Evolutionary conservation across 768 basidiomycete species (phyloP).

Genomic region (Cyclocybe cylindracea): DNA sequence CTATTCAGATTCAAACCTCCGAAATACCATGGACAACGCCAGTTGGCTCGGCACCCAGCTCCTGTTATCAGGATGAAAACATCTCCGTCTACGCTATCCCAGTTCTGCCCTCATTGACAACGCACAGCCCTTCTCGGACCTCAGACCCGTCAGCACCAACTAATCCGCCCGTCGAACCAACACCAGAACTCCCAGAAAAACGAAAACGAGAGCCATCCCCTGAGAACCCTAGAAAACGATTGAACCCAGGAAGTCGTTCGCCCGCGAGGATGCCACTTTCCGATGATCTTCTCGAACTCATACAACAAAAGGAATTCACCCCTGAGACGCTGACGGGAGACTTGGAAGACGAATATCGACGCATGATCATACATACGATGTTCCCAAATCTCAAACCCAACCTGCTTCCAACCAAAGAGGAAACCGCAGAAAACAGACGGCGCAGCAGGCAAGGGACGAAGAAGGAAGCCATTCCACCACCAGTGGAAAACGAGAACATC

Average conservation of each 20-base stretch:
- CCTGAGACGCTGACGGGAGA: slow-evolving; percentile 41
- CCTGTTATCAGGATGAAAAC: slow-evolving; percentile 63
- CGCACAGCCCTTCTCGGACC: background rate
- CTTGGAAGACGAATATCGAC: slow-evolving; percentile 57
- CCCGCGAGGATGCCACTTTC: slow-evolving; percentile 2
- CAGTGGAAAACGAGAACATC: background rate
- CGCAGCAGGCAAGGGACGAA: slow-evolving; percentile 11
- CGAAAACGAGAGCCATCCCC: slow-evolving; percentile 46
- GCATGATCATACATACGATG: slow-evolving; percentile 55
- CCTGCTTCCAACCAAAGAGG: slow-evolving; percentile 3
- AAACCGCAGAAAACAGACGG: slow-evolving; percentile 6
- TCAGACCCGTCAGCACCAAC: background rate
- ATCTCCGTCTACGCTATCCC: slow-evolving; percentile 67
- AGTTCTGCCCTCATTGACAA: slow-evolving; percentile 23
- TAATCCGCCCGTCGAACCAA: background rate
- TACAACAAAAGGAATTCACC: slow-evolving; percentile 21
- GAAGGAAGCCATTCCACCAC: slow-evolving; percentile 10
- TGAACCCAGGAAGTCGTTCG: slow-evolving; percentile 9
- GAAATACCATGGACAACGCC: slow-evolving; percentile 38
- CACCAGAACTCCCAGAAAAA: slow-evolving; percentile 32
- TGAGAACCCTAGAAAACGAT: slow-evolving; percentile 37
- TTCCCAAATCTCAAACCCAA: slow-evolving; percentile 48
- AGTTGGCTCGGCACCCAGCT: slow-evolving; percentile 28
- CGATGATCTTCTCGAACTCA: slow-evolving; percentile 4
- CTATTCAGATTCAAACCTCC: slow-evolving; percentile 44